Base-by-base conservation (phyloP, 495 filamentous ascomycete genomes). In the Aspergillus coremiiformis region DNA sequence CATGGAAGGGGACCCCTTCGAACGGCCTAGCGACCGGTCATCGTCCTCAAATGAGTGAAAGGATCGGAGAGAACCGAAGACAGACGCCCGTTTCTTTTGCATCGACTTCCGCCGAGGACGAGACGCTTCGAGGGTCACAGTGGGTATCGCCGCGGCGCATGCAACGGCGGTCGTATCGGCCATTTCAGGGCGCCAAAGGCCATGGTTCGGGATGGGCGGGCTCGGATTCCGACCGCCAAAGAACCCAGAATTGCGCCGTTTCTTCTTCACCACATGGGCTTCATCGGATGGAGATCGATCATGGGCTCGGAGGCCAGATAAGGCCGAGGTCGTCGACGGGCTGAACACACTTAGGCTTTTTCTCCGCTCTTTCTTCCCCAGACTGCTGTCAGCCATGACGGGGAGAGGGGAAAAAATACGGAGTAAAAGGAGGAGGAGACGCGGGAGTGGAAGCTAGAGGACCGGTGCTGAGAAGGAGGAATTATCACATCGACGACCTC, bases 31-130 rank as follows among this genome's bases (percentile, higher is more conserved):
- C 23, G 66, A 57, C 27, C 57, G 59, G 1, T 79, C 75, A 15
- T 76, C 72, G 24, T 80, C 79, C 5, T 79, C 76, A 7, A 70
- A 52, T 1, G 78, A 74, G 39, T 75, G 69, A 8, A 79, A 56
- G 8, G 77, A 79, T 37, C 73, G 75, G 15, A 83, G 62, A 1
- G 81, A 84, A 8, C 79, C 81, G 64, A 84, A 83, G 3, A 81
- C 64, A 4, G 78, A 76, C 3, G 70, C 59, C 11, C 80, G 74
- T 47, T 68, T 75, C 55, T 73, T 78, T 57, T 73, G 73, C 19
- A 78, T 50, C 29, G 71, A 75, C 47, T 75, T 74, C 33, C 72
- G 68, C 19, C 69, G 66, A 20, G 63, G 61, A 4, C 61, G 73
- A 32, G 63, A 54, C 6, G 44, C 57, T 21, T 70, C 70, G 17